phyloP scores from a whole-genome alignment of 1,284 basidiomycete genomes.

The Cronartium quercuum region DNA sequence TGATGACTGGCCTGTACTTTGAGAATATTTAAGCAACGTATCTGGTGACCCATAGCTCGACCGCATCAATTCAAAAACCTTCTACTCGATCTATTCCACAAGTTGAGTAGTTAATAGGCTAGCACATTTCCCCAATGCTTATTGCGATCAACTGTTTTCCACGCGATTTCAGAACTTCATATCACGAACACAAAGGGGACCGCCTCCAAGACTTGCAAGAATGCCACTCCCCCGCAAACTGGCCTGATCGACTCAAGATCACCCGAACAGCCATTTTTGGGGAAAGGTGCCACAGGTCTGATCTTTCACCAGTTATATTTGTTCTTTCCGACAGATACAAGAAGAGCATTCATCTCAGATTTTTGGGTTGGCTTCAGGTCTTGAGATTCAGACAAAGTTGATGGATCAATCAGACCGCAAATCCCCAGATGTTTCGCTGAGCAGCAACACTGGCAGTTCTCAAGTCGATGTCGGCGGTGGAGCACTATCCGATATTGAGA shows the following conservation, averaged over 20 bases:
- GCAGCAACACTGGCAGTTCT: no score
- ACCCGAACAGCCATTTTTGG: constrained; percentile 23
- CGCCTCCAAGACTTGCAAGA: constrained; percentile 1
- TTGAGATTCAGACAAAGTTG: background rate
- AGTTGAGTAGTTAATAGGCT: constrained; percentile 2
- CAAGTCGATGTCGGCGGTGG: no score
- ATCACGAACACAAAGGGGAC: background rate
- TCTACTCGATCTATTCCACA: constrained; percentile 26
- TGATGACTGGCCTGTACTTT: background rate
- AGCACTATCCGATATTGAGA: no score
- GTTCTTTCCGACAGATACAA: no score
- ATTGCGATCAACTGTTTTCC: background rate
- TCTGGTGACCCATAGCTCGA: constrained; percentile 5
- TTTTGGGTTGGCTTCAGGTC: background rate
- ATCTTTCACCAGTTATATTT: background rate
- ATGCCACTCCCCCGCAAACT: background rate
- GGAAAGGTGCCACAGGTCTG: constrained; percentile 18
- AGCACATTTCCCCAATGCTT: background rate
- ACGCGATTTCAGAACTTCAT: background rate
- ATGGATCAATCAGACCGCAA: no score
- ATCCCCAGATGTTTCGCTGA: no score
- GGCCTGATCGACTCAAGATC: constrained; percentile 11
- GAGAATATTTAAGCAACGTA: background rate
- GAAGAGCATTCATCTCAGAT: background rate
- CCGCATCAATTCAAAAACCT: constrained; percentile 28